phyloP scores from a whole-genome alignment of 2,329 filamentous ascomycete genomes.

The Colletotrichum navitas region DNA sequence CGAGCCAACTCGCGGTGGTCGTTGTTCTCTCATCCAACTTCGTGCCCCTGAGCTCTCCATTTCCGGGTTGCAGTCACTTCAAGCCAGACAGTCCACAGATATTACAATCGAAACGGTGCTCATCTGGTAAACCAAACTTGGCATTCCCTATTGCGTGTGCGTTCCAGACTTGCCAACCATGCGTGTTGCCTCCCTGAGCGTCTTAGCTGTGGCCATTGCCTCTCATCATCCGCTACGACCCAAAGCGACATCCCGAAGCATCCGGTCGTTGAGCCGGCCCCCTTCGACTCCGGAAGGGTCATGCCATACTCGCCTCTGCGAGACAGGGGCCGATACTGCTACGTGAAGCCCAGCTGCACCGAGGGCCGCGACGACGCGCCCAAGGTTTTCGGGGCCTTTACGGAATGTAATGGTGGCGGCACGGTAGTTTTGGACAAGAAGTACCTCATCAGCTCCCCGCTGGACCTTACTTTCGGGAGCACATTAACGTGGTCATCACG shows the following conservation, averaged over 20 bases:
- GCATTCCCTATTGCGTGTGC: background rate
- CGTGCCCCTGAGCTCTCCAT: background rate
- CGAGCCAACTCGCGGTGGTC: background rate
- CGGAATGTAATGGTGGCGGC: conserved; percentile 72
- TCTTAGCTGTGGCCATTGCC: conserved; percentile 21
- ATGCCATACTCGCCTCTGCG: conserved; percentile 34
- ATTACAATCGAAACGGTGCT: background rate
- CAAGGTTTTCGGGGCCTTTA: conserved; percentile 66
- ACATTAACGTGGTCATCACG: conserved; percentile 70
- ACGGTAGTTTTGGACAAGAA: conserved; percentile 69
- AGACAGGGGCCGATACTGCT: conserved; percentile 34
- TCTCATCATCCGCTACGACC: conserved; percentile 9
- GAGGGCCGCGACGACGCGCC: conserved; percentile 48
- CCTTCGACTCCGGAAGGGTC: conserved; percentile 24
- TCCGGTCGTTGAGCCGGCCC: conserved; percentile 30
- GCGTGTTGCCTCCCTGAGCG: conserved; percentile 1
- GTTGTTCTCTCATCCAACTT: background rate
- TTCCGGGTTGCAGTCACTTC: conserved; percentile 12
- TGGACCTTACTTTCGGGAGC: conserved; percentile 75
- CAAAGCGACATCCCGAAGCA: conserved; percentile 17
- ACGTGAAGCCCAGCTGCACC: conserved; percentile 38
- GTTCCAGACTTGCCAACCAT: conserved; percentile 5
- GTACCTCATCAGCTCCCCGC: conserved; percentile 73
- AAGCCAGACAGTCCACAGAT: background rate
- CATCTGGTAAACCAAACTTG: background rate